These are phyloP conservation scores for Globisporangium paroecandrum DNA, from an alignment of 352 stramenopile genomes.

Conservation along the genomic window DNA sequence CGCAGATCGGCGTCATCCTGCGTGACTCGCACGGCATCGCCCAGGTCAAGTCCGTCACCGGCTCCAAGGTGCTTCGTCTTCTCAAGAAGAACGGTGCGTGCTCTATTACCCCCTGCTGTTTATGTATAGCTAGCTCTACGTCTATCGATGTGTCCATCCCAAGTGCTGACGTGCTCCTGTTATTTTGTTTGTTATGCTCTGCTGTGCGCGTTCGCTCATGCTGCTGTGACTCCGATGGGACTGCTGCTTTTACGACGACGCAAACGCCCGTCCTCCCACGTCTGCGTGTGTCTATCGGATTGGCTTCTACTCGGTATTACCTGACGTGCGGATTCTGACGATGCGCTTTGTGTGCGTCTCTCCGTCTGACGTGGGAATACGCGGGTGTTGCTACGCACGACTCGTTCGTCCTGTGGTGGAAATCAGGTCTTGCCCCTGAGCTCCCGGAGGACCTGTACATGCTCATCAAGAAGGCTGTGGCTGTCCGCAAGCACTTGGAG, in stretches of 20 bases:
- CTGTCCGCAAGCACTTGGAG: slow-evolving; percentile 99
- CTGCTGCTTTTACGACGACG: not conserved
- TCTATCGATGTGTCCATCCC: slow-evolving; percentile 4
- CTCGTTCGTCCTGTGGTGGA: not conserved
- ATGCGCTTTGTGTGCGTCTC: slow-evolving; percentile 29
- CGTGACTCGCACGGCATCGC: slow-evolving; percentile 99
- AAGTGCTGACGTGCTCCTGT: slow-evolving; percentile 23
- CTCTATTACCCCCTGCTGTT: not conserved
- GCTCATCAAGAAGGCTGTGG: slow-evolving; percentile 99
- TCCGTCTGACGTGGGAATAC: slow-evolving; percentile 85
- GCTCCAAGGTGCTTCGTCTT: slow-evolving; percentile 98
- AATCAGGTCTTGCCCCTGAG: slow-evolving; percentile 94
- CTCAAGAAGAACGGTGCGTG: slow-evolving; percentile 98
- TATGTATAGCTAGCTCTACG: not conserved
- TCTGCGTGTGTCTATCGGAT: slow-evolving; percentile 1
- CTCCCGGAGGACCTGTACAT: slow-evolving; percentile 99
- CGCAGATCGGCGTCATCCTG: slow-evolving; percentile 99
- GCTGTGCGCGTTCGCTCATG: not conserved
- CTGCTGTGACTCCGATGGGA: not conserved
- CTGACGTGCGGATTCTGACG: slow-evolving; percentile 71
- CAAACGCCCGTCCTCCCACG: not conserved
- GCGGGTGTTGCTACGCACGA: slow-evolving; percentile 37
- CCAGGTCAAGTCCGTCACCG: slow-evolving; percentile 98
- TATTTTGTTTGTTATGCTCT: slow-evolving; percentile 17
- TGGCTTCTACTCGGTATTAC: slow-evolving; percentile 70